Conservation (phyloP, 306 rosid genomes). For the Rosa persica region DNA sequence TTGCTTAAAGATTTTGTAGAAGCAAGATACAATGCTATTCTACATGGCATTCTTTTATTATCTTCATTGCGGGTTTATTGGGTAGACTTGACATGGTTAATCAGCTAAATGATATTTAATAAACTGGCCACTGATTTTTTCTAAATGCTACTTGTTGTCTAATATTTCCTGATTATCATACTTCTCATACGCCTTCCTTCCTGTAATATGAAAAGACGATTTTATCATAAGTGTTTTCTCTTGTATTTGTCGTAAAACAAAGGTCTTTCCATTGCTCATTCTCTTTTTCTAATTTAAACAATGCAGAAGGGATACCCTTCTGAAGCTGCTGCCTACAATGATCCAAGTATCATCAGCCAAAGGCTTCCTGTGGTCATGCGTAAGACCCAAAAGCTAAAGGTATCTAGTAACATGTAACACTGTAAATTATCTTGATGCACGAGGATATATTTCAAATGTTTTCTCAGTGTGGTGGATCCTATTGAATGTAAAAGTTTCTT, state of each 20-base stretch:
- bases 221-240: not conserved
- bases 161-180: not conserved
- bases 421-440: slow-evolving; percentile 40
- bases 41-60: not conserved
- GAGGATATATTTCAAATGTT: slow-evolving; percentile 18
- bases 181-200: not conserved
- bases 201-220: not conserved
- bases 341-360: slow-evolving; percentile 77
- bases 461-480: slow-evolving; percentile 15
- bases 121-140: not conserved
- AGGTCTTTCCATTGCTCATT: slow-evolving; percentile 23
- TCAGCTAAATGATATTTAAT: not conserved
- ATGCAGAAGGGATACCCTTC: slow-evolving; percentile 80
- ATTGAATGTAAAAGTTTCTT: slow-evolving; percentile 16
- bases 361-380: slow-evolving; percentile 69
- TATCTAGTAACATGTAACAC: slow-evolving; percentile 48
- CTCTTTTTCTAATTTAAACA: slow-evolving; percentile 30
- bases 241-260: not conserved
- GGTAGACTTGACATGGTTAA: not conserved
- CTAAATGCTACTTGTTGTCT: not conserved
- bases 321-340: slow-evolving; percentile 74
- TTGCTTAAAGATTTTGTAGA: not conserved
- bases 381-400: slow-evolving; percentile 66
- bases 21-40: not conserved
- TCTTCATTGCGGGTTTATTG: not conserved